Base-by-base conservation (phyloP, 2,329 filamentous ascomycete genomes). In the Scytalidium lignicola region DNA sequence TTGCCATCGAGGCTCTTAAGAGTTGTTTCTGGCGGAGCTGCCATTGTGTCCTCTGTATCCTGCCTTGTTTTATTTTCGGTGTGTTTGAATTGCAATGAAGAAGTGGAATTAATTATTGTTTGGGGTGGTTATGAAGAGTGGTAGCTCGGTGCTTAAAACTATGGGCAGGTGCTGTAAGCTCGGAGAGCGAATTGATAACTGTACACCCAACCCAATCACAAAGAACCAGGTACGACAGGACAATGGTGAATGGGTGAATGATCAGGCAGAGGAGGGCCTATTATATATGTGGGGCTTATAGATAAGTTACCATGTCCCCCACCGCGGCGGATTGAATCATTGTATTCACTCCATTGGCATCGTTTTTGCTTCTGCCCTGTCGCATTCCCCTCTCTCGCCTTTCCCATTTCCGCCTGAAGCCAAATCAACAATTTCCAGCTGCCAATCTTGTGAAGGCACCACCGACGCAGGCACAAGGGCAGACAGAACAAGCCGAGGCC, bases 1-100 rank as follows among this genome's bases (percentile, higher is more conserved):
- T 66, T 67, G 43, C 78, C 80, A 53, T 68, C 71, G 47, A 83
- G 68, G 66, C 80, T 70, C 52, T 72, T 69, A 46, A 76, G 67
- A 23, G 70, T 79, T 59, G 74, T 65, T 50, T 76, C 70, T 46
- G 71, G 58, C 52, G 79, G 79, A 48, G 76, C 74, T 51, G 79
- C 77, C 79, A 83, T 83, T 37, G 10, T 37, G 32, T 13, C 10
- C 15, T 37, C n/a, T n/a, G n/a, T n/a, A n/a, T n/a, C n/a, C n/a
- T 37, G 32, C 32, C 15, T 9, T 15, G 5, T 15, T 5, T n/a
- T 15, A 15, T 37, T 37, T 8, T 13, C 32, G 4, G 32, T 9
- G n/a, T 37, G 7, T 13, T 13, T 28, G 26, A 7, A 7, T 28
- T 28, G 26, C 7, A 13, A 7, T 28, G 26, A 13, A 13, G 13